Evolutionary conservation across 164 flowering plant genomes (phyloP).

Genomic region (Tinospora cordifolia): DNA sequence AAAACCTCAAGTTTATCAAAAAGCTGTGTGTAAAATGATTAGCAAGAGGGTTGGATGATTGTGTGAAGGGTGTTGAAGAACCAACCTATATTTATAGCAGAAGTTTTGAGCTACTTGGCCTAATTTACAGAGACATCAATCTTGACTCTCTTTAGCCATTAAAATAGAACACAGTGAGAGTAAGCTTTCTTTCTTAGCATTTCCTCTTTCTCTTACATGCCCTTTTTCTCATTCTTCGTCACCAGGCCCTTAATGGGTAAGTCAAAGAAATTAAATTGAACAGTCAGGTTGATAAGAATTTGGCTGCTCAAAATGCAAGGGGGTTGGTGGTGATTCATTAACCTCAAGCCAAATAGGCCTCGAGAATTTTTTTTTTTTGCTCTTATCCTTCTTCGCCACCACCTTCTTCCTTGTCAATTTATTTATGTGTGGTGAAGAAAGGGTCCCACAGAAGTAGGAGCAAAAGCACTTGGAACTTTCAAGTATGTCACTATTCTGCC

Average conservation of each 20-base stretch:
- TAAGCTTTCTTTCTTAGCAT: neutral
- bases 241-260: neutral
- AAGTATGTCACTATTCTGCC: neutral
- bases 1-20: neutral
- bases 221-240: neutral
- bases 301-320: neutral
- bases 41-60: neutral
- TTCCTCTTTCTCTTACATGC: neutral
- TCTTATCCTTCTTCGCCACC: neutral
- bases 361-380: neutral
- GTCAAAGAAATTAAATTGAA: neutral
- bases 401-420: neutral
- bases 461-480: neutral
- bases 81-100: neutral
- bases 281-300: neutral
- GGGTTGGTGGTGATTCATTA: neutral
- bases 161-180: neutral
- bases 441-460: slow-evolving; percentile 2
- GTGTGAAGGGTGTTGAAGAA: neutral
- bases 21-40: neutral
- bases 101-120: neutral
- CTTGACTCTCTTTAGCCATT: neutral
- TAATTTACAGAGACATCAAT: neutral
- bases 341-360: neutral
- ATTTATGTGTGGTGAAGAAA: neutral